Evolutionary conservation across 768 basidiomycete genomes (phyloP), one percentile per base, ranked within the genome.

Genomic region (Boletales sp.): DNA sequence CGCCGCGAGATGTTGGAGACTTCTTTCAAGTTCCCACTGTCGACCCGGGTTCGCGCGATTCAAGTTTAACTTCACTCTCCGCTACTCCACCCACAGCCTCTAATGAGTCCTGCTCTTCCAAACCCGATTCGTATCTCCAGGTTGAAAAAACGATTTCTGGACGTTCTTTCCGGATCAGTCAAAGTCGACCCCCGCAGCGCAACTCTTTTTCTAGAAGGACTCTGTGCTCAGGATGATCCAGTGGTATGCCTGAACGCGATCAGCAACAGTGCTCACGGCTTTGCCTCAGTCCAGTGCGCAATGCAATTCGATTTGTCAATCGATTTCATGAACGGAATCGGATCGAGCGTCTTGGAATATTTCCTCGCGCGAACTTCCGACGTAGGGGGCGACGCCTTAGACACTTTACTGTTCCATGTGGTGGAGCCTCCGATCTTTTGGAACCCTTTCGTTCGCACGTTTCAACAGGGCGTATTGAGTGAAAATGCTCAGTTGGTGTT

Each of bases 401-500:
- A 68, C 14, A 57, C 64, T n/a, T 43, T 82, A 12, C 34, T 83
- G 35, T 40, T 62, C 41, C 57, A 64, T 10, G 67, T 82, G 18
- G 73, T 75, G 3, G 72, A 82, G 1, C 81, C 81, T 3, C 72
- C 78, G 0, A 68, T 78, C 25, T 82, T 82, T 53, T 83, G 77
- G 78, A 47, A 39, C 18, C 54, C 57, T 1, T 72, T 75, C 39
- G 50, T 60, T 3, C 36, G 58, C 12, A 62, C 69, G 5, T 77
- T 75, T 44, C 57, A 66, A 31, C 53, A 55, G 11, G 62, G 58
- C 10, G 48, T 56, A 6, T 62, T 79, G 42, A 45, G 55, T 18
- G 69, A 72, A 17, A 45, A 58, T 1, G 72, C 68, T 2, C 72
- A 77, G 48, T 40, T 57, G 36, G 62, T 66, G 39, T 79, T 82